These are phyloP conservation scores for Botrytis medusae DNA, from an alignment of 2,329 filamentous ascomycete genomes.

Conservation along the genomic window DNA sequence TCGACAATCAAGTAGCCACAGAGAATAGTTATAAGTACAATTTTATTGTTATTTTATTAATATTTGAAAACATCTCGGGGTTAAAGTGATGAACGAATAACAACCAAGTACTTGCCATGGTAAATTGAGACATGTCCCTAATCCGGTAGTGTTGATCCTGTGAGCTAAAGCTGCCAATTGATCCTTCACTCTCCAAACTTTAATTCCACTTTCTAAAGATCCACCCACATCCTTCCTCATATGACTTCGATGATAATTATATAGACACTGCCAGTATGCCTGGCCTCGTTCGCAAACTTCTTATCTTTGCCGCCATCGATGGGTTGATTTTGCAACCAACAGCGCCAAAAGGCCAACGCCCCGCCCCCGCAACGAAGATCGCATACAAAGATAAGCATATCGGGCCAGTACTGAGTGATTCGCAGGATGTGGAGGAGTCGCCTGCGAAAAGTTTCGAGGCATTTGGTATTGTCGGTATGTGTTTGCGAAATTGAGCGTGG, in stretches of 20 bases:
- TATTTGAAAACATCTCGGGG: not conserved
- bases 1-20: not conserved
- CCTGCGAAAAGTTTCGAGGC: constrained; percentile 38
- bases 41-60: not conserved
- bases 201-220: not conserved
- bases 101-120: not conserved
- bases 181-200: constrained; percentile 12
- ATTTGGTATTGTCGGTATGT: constrained; percentile 41
- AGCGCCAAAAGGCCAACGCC: constrained; percentile 34
- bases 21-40: not conserved
- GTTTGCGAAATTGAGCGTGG: not conserved
- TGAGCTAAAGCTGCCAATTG: constrained; percentile 13
- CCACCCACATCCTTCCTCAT: not conserved
- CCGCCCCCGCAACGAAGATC: constrained; percentile 36
- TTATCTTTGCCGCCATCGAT: constrained; percentile 40
- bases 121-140: not conserved
- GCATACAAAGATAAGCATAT: constrained; percentile 38
- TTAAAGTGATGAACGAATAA: not conserved
- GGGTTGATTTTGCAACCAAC: constrained; percentile 40
- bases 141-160: constrained; percentile 9
- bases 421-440: constrained; percentile 20
- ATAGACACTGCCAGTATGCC: constrained; percentile 37
- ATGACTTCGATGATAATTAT: constrained; percentile 26
- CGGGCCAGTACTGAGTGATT: constrained; percentile 28
- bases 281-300: constrained; percentile 39